Conservation (phyloP, 768 basidiomycete genomes). For the Mycena epipterygia region DNA sequence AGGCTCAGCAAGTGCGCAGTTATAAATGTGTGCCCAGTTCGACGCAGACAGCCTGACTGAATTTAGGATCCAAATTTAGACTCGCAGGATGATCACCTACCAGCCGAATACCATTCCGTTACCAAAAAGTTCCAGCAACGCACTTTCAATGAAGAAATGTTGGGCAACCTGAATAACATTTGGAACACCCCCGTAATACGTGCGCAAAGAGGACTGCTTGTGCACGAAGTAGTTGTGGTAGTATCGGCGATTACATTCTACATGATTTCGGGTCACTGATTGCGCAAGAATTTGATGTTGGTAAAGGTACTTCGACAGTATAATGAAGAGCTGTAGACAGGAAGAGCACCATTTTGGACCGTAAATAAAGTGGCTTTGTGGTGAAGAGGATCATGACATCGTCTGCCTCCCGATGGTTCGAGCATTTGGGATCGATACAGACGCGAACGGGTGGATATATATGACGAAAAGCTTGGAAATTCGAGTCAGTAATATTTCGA, state of each 20-base stretch:
- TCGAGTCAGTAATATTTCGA: not conserved
- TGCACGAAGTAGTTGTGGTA: conserved; percentile 14
- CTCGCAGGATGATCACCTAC: not conserved
- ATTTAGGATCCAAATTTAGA: not conserved
- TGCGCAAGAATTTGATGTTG: not conserved
- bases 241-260: conserved; percentile 11
- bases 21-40: conserved; percentile 25
- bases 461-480: conserved; percentile 9
- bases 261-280: not conserved
- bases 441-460: conserved; percentile 2
- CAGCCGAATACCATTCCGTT: conserved; percentile 14
- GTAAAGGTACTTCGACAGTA: conserved; percentile 12
- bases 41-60: not conserved
- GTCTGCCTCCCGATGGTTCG: not conserved
- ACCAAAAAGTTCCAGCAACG: not conserved
- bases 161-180: not conserved
- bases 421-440: not conserved
- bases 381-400: conserved; percentile 7
- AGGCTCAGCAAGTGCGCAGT: not conserved
- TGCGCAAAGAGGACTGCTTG: not conserved
- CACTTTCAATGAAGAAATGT: conserved; percentile 9
- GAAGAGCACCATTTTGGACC: not conserved
- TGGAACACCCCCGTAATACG: conserved; percentile 6
- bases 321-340: conserved; percentile 1
- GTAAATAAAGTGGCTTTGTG: conserved; percentile 13